Evolutionary conservation across 1,284 basidiomycete species (phyloP), one percentile per base, ranked within the genome.

Genomic region (Fomitopsis palustris): DNA sequence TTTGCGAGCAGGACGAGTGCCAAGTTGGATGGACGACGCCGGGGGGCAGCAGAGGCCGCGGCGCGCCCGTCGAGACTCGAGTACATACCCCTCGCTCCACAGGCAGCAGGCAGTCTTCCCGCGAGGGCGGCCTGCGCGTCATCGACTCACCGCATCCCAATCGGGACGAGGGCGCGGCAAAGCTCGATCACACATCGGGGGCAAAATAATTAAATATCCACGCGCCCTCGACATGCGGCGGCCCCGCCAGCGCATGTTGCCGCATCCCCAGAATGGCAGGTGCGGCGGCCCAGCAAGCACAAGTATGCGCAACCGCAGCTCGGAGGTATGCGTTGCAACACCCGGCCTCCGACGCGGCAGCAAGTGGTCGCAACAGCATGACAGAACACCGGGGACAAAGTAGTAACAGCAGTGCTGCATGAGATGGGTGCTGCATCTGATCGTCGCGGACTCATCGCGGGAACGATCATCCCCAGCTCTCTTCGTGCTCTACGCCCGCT

Each of bases 51-150:
- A 51, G 21, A 3, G n/a, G 49, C 29, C 25, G 6, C 49, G 45
- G 14, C 29, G 41, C 43, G 23, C 10, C 8, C 8, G n/a, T n/a
- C n/a, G n/a, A n/a, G n/a, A 4, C 37, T 54, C 54, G 54, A 33
- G 54, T 55, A 55, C 54, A 42, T 55, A 55, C 19, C n/a, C 2
- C 17, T 29, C 27, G 54, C 41, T 19, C 54, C 54, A 45, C 23
- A 19, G 12, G 33, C 5, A 10, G 29, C 29, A 23, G 31, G 27
- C 19, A 19, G n/a, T 31, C 31, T 37, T 52, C 49, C 49, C 49
- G 49, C 49, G 49, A 52, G 25, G 14, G 27, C 21, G 21, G 43
- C 21, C 23, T 23, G 45, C 25, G 16, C 45, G 23, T 23, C 45
- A 23, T 27, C 25, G 43, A 23, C 43, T 45, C 43, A 14, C n/a